Evolutionary conservation across 768 basidiomycete genomes (phyloP).

Genomic region (Russula brevipes): DNA sequence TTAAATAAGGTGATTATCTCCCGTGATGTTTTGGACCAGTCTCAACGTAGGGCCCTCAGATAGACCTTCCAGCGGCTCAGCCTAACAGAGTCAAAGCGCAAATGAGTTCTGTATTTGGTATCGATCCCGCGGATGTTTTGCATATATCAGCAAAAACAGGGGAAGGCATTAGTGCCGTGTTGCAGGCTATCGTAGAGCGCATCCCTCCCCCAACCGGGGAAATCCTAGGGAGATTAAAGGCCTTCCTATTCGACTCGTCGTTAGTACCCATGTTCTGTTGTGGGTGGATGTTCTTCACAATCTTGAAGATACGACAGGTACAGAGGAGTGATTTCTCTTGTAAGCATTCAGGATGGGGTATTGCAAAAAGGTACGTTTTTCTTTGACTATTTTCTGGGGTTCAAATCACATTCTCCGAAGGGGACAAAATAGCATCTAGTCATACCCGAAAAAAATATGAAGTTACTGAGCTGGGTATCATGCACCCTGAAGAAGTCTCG

Average conservation of each 20-base stretch:
- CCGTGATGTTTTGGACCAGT: background rate
- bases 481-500: slow-evolving; percentile 85
- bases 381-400: background rate
- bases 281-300: slow-evolving; percentile 19
- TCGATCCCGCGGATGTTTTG: slow-evolving; percentile 68
- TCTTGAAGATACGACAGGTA: slow-evolving; percentile 81
- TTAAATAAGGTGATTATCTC: slow-evolving; percentile 70
- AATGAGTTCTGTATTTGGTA: slow-evolving; percentile 77
- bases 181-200: slow-evolving; percentile 74
- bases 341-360: slow-evolving; percentile 75
- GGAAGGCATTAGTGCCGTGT: slow-evolving; percentile 67
- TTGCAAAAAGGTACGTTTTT: slow-evolving; percentile 64
- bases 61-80: slow-evolving; percentile 87
- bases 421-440: slow-evolving; percentile 84
- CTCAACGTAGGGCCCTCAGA: slow-evolving; percentile 41
- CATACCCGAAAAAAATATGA: slow-evolving; percentile 87
- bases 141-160: slow-evolving; percentile 93
- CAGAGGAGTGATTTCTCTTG: slow-evolving; percentile 89
- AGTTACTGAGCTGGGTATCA: slow-evolving; percentile 79
- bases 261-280: slow-evolving; percentile 37
- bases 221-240: slow-evolving; percentile 57
- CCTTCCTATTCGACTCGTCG: slow-evolving; percentile 91
- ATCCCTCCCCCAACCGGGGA: slow-evolving; percentile 75
- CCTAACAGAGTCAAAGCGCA: slow-evolving; percentile 76
- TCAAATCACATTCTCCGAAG: slow-evolving; percentile 36